Base-by-base conservation (phyloP, 257 asterid genomes). In the Capsicum pubescens region DNA sequence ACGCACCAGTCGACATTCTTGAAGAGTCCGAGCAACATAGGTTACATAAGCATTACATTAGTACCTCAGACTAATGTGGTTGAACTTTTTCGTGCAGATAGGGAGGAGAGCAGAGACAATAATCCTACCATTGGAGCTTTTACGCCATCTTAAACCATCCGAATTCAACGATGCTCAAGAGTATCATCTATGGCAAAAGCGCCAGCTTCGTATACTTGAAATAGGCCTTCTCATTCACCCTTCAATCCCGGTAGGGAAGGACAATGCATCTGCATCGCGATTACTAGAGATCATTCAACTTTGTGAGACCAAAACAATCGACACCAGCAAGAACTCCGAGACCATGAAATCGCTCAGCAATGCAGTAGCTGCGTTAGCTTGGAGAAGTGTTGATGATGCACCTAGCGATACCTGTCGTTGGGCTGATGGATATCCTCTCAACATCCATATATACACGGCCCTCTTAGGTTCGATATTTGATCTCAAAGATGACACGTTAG, bases 101-200 rank as follows among this genome's bases (percentile, higher is more conserved):
- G 97, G 97, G 9, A 89, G 93, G 84, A 92, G 95, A 0, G 94
- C 94, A 8, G 98, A 94, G 91, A 91, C 95, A 26, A 91, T 94
- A 17, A 91, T 94, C 90, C 92, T 94, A 32, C 98, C 98, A 3
- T 83, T 94, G 1, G 98, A 94, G 90, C 91, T 94, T 2, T 86
- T 94, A 5, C 95, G 92, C 72, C 94, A 94, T 61, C 82, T 91
- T 19, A 94, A 88, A 80, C 98, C 98, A 7, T 91, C 95, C 0
- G 98, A 94, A 58, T 94, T 93, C 88, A 86, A 79, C 50, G 91
- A 92, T 74, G 84, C 91, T 7, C 86, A 87, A 1, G 98, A 93
- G 78, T 94, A 93, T 89, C 95, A 93, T 87, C 66, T 89, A 26
- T 94, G 98, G 98, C 98, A 94, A 56, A 87, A 84, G 66, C 93